These are phyloP conservation scores for Paecilomyces sp. DNA, from an alignment of 2,329 filamentous ascomycete genomes.

Conservation along the genomic window DNA sequence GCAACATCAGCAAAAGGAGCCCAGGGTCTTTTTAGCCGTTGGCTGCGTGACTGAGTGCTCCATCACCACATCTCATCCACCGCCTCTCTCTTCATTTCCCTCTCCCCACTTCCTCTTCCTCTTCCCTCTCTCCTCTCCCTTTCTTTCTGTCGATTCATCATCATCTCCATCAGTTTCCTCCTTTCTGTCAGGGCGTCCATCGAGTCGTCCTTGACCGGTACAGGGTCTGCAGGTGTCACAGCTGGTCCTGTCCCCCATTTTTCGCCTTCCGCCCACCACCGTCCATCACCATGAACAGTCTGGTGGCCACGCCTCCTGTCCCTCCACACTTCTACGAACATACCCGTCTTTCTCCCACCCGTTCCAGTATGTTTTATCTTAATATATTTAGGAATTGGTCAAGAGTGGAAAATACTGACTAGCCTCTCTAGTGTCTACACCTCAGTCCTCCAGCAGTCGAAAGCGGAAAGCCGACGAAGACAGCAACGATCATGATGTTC, in stretches of 20 bases:
- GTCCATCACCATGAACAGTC: constrained; percentile 51
- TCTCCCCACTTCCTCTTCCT: constrained; percentile 17
- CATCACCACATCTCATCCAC: constrained; percentile 17
- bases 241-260: background rate
- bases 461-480: constrained; percentile 88
- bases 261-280: constrained; percentile 24
- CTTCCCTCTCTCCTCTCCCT: constrained; percentile 4
- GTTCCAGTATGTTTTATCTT: constrained; percentile 45
- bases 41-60: constrained; percentile 1
- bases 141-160: constrained; percentile 5
- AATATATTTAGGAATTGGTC: constrained; percentile 5
- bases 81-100: constrained; percentile 23
- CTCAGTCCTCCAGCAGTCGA: constrained; percentile 39
- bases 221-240: constrained; percentile 3
- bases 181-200: constrained; percentile 5
- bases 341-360: constrained; percentile 52
- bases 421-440: constrained; percentile 25
- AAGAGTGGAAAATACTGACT: background rate
- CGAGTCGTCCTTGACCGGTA: constrained; percentile 11
- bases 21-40: background rate
- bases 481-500: constrained; percentile 58
- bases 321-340: constrained; percentile 58
- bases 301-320: constrained; percentile 51
- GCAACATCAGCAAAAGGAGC: constrained; percentile 17
- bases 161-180: constrained; percentile 7